A percentile compares a stretch with the other conserved stretches of the same genome.
These are phyloP conservation scores for Ophiostoma piceae DNA, from an alignment of 2,329 filamentous ascomycete species.

Conservation along the genomic window DNA sequence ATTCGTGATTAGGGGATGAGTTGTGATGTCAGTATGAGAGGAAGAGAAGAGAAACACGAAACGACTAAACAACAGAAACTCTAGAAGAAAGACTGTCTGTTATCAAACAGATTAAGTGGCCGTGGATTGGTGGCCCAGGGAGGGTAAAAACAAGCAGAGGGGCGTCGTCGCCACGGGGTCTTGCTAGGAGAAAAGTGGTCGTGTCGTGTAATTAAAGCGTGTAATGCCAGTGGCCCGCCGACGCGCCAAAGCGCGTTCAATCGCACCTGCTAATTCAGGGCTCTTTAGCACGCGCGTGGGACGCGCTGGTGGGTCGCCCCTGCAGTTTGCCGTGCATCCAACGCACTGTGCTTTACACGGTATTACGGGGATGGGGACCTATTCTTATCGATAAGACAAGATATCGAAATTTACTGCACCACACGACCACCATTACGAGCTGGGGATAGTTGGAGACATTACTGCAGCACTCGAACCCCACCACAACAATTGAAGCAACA, in stretches of 20 bases:
- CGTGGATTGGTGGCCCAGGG: slow-evolving; percentile 7
- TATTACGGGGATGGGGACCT: background rate
- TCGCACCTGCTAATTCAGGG: background rate
- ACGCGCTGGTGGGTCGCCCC: slow-evolving; percentile 18
- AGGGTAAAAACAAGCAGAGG: background rate
- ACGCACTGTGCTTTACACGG: slow-evolving; percentile 12
- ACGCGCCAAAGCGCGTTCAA: slow-evolving; percentile 19
- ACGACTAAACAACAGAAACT: background rate
- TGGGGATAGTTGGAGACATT: background rate
- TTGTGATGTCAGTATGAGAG: background rate
- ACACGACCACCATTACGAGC: background rate
- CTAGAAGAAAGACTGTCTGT: background rate
- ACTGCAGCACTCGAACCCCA: background rate
- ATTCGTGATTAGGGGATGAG: background rate
- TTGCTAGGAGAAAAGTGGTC: background rate
- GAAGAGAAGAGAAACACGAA: background rate
- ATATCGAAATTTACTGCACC: slow-evolving; percentile 2
- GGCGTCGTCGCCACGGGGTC: background rate
- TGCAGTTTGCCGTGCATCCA: background rate
- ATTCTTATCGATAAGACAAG: slow-evolving; percentile 19
- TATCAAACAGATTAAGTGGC: background rate
- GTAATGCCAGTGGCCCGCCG: slow-evolving; percentile 10
- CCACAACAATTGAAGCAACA: background rate
- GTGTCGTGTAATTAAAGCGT: slow-evolving; percentile 6
- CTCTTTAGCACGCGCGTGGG: slow-evolving; percentile 13